A percentile compares a stretch with the other conserved stretches of the same genome.
Conservation (phyloP, 257 asterid genomes). For the Solanum verrucosum region DNA sequence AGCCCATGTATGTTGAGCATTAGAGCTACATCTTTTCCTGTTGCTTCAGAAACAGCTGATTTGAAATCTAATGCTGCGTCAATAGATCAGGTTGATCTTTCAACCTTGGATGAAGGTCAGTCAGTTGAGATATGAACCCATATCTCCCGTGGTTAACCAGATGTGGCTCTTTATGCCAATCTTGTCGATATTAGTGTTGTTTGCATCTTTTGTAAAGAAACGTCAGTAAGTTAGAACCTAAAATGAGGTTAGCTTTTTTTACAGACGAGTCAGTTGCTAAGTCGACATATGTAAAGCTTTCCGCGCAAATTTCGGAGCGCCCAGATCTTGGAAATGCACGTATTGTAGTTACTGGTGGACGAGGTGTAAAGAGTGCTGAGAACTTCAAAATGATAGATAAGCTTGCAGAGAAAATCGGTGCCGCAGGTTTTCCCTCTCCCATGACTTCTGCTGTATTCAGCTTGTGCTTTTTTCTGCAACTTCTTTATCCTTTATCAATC, state of each 20-base stretch:
- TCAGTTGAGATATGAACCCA: not conserved
- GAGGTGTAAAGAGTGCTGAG: constrained; percentile 90
- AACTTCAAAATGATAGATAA: constrained; percentile 87
- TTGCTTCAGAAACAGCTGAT: constrained; percentile 16
- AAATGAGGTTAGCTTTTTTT: not conserved
- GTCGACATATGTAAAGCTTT: constrained; percentile 56
- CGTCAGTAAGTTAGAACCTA: not conserved
- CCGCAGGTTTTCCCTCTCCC: constrained; percentile 57
- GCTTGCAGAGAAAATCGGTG: constrained; percentile 98
- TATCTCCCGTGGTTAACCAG: not conserved
- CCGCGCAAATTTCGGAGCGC: constrained; percentile 79
- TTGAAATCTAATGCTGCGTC: constrained; percentile 42
- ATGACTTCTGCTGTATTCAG: not conserved
- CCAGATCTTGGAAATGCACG: constrained; percentile 93
- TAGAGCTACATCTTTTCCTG: constrained; percentile 80
- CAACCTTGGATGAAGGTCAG: constrained; percentile 68
- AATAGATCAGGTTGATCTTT: constrained; percentile 74
- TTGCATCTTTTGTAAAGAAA: not conserved
- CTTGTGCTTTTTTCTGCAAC: not conserved
- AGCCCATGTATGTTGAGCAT: constrained; percentile 88
- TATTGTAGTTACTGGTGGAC: constrained; percentile 78
- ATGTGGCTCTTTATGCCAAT: not conserved
- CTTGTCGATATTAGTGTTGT: not conserved
- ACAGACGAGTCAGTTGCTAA: constrained; percentile 63
- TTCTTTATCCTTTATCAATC: not conserved